phyloP scores from a whole-genome alignment of 1,284 basidiomycete genomes.

The Ceratobasidium sp. region DNA sequence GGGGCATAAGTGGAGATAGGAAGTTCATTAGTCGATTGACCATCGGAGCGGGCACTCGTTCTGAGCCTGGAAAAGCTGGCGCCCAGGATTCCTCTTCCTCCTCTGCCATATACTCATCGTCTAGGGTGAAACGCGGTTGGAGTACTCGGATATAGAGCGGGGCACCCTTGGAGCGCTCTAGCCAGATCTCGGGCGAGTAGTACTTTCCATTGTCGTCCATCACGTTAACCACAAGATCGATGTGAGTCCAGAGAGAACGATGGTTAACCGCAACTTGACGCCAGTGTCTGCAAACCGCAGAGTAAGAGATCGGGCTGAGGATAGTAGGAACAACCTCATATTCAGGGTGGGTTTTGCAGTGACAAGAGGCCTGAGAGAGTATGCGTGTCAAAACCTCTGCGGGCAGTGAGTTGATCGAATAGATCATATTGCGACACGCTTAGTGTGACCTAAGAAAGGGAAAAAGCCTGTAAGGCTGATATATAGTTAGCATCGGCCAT shows the following conservation, averaged over 20 bases:
- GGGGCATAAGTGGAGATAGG: constrained; percentile 1
- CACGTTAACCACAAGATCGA: neutral
- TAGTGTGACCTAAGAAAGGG: too few species aligned
- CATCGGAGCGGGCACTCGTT: neutral
- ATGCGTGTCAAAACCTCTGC: too few species aligned
- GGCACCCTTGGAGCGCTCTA: neutral
- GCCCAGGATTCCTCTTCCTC: neutral
- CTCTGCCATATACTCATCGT: neutral
- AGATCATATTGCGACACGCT: too few species aligned
- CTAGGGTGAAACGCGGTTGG: neutral
- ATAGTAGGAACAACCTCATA: too few species aligned
- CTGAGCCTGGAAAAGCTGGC: neutral
- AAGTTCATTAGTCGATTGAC: neutral
- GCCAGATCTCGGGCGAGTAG: neutral
- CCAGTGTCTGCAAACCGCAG: constrained; percentile 10
- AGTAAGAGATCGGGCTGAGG: neutral
- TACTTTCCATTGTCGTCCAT: neutral
- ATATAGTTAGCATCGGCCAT: too few species aligned
- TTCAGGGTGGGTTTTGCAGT: too few species aligned
- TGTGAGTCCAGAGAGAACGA: neutral
- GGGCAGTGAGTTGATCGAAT: too few species aligned
- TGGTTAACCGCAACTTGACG: neutral
- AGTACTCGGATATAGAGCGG: neutral
- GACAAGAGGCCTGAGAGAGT: too few species aligned
- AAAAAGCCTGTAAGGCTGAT: too few species aligned